These are phyloP conservation scores for Escovopsis weberi DNA, from an alignment of 2,329 filamentous ascomycete species.

Conservation along the genomic window DNA sequence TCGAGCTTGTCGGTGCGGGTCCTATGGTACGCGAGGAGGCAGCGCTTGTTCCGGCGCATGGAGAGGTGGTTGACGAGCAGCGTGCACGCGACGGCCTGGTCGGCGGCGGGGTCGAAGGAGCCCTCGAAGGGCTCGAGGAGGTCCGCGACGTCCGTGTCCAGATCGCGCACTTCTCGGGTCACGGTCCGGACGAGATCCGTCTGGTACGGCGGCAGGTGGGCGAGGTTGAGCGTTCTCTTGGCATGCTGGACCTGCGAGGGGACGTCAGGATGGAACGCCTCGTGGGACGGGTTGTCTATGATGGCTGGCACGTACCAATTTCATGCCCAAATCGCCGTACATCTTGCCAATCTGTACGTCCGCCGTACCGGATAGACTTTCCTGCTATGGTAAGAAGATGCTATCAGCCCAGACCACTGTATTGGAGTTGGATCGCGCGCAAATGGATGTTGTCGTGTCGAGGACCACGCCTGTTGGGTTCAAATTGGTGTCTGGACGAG, in stretches of 20 bases:
- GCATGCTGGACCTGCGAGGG: slow-evolving; percentile 69
- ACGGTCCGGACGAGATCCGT: slow-evolving; percentile 79
- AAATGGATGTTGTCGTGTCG: no score
- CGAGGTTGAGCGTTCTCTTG: slow-evolving; percentile 79
- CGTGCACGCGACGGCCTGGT: slow-evolving; percentile 75
- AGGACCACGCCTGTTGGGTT: no score
- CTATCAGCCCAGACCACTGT: no score
- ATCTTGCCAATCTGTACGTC: slow-evolving; percentile 30
- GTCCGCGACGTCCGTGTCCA: slow-evolving; percentile 70
- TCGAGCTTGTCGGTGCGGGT: slow-evolving; percentile 85
- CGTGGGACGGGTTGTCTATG: no score
- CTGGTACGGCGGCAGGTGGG: slow-evolving; percentile 81
- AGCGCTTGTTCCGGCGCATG: slow-evolving; percentile 93
- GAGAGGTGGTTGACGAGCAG: slow-evolving; percentile 86
- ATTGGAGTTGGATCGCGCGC: no score
- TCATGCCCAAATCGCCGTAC: slow-evolving; percentile 81
- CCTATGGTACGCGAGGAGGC: slow-evolving; percentile 84
- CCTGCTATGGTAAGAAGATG: no score
- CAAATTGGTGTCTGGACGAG: no score
- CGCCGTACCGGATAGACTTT: no score
- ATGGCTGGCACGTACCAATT: slow-evolving; percentile 43
- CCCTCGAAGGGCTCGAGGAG: slow-evolving; percentile 73
- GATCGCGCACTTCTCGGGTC: slow-evolving; percentile 80
- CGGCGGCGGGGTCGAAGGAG: slow-evolving; percentile 69
- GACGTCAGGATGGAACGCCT: not conserved